phyloP scores from a whole-genome alignment of 2,329 filamentous ascomycete genomes.

The Rhinocladiella similis region DNA sequence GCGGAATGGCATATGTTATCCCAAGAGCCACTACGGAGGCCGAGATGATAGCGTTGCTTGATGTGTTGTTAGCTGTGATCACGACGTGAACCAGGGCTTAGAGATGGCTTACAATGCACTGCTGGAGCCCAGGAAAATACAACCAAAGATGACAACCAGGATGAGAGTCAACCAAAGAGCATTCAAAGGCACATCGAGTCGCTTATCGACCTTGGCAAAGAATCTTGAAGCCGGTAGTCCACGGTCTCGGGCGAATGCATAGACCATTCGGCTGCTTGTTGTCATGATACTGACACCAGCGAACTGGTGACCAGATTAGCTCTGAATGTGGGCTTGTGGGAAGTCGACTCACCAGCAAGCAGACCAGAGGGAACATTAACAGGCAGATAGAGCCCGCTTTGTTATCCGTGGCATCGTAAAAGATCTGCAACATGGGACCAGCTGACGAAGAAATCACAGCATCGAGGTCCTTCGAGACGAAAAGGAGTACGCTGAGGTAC shows the following conservation, averaged over 20 bases:
- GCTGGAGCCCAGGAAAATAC: constrained; percentile 67
- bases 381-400: constrained; percentile 63
- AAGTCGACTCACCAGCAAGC: constrained; percentile 21
- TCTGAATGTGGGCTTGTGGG: background rate
- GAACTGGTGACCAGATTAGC: constrained; percentile 51
- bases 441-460: constrained; percentile 56
- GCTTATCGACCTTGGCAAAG: constrained; percentile 62
- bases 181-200: constrained; percentile 65
- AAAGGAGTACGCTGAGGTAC: constrained; percentile 64
- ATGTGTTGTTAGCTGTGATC: background rate
- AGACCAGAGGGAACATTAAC: constrained; percentile 50
- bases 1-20: constrained; percentile 72
- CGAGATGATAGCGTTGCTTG: constrained; percentile 64
- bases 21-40: constrained; percentile 71
- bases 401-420: constrained; percentile 62
- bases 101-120: constrained; percentile 55
- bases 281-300: constrained; percentile 66
- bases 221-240: constrained; percentile 49
- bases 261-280: constrained; percentile 65
- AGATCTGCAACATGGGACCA: constrained; percentile 62
- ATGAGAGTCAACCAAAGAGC: constrained; percentile 61
- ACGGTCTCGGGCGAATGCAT: constrained; percentile 66
- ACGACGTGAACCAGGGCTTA: background rate
- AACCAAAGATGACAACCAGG: constrained; percentile 67
- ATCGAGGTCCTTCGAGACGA: constrained; percentile 61